A percentile compares a stretch with the other conserved stretches of the same genome.
Conservation (phyloP, 2,329 filamentous ascomycete species). For the Epichloe uncinata region DNA sequence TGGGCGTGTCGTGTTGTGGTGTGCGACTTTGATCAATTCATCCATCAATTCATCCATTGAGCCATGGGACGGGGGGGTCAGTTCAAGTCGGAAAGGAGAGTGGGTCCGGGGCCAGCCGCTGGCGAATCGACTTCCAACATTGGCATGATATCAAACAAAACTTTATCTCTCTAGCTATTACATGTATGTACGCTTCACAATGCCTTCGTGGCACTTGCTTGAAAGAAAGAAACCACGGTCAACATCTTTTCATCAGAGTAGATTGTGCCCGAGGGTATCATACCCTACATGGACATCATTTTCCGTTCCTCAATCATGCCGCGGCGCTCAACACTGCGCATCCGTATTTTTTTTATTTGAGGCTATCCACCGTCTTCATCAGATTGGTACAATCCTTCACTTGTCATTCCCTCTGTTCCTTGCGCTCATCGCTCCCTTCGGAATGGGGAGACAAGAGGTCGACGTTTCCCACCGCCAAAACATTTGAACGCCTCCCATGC, state of each 20-base stretch:
- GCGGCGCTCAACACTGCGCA: not conserved
- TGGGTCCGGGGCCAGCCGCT: not conserved
- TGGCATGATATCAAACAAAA: no score
- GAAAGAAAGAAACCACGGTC: not conserved
- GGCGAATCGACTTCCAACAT: no score
- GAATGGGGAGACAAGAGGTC: not conserved
- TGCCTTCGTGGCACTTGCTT: not conserved
- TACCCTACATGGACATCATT: not conserved
- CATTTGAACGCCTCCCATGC: conserved; percentile 8
- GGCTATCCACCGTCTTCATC: not conserved
- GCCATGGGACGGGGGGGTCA: not conserved
- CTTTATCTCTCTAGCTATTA: no score
- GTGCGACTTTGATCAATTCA: not conserved
- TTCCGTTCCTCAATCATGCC: not conserved
- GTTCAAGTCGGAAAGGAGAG: not conserved
- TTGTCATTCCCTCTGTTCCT: not conserved
- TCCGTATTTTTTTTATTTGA: not conserved
- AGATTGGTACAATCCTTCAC: not conserved
- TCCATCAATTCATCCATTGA: no score
- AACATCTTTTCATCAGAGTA: not conserved
- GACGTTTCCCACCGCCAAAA: not conserved
- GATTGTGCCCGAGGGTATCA: not conserved
- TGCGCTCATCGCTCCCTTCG: no score
- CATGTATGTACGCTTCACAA: no score
- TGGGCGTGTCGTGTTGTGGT: not conserved